Base-by-base conservation (phyloP, 1,139 yeast genomes). In the Yamadazyma mexicana region DNA sequence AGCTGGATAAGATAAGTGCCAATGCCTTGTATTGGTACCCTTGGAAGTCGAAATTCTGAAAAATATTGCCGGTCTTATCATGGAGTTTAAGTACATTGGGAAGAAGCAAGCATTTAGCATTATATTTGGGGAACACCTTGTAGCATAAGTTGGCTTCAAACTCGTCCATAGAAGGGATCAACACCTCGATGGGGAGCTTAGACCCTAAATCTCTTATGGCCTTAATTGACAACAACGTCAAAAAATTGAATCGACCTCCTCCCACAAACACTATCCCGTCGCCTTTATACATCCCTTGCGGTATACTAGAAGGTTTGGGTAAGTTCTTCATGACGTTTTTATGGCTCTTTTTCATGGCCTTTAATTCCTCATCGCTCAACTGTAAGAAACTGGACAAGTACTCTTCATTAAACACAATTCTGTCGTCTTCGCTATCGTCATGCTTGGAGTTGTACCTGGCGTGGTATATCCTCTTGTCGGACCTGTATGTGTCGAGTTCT, bases 21-120 rank as follows among this genome's bases (percentile, higher is more conserved):
- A 87, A 63, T 0, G 86, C 83, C 58, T 87, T 88, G 61, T 82
- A 83, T 54, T 86, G 95, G 57, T 82, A 87, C 0, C 95, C 94
- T 54, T 77, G 73, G 33, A 50, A 49, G 11, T 50, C 51, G 24
- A 50, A 43, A 28, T 44, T 45, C 17, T 48, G 44, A 33, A 48
- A 48, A 4, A 50, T 43, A 35, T 40, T 42, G 12, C 35, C 41
- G 5, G 46, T 47, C 7, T 46, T 43, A 31, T 45, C 44, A 18
- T 84, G 83, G 44, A 45, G 44, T 17, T 46, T 39, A 30, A 83
- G 70, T 11, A 76, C 75, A 39, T 77, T 41, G 7, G 54, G 54
- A 23, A 50, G 39, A 25, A 49, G 39, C 9, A 50, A 73, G 68
- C 96, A 87, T 51, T 73, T 75, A 15, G 94, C 94, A 48, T 81